These are phyloP conservation scores for Fonsecaea pugnacius DNA, from an alignment of 2,329 filamentous ascomycete genomes.

Conservation along the genomic window DNA sequence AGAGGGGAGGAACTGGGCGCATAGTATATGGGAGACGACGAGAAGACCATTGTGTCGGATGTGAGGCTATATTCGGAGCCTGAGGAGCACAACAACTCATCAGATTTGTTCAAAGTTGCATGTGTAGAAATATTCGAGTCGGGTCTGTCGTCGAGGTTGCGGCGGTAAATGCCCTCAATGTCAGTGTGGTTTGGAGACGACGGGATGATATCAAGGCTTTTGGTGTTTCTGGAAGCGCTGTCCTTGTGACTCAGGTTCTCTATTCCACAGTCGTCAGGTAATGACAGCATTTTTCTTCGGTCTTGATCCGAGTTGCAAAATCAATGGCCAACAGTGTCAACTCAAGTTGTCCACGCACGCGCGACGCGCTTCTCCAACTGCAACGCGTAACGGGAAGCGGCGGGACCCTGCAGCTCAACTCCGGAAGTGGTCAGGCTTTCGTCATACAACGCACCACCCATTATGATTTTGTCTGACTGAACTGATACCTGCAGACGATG, in stretches of 20 bases:
- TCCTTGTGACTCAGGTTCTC: background rate
- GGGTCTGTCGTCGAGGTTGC: background rate
- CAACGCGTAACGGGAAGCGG: background rate
- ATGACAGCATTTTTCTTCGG: background rate
- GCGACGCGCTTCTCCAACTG: conserved; percentile 3
- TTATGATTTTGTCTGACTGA: background rate
- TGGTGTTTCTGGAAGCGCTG: background rate
- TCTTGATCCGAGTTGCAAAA: background rate
- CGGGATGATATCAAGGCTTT: background rate
- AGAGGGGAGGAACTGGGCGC: conserved; percentile 46
- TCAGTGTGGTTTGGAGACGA: conserved; percentile 13
- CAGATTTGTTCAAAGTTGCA: conserved; percentile 1
- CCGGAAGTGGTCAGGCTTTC: background rate
- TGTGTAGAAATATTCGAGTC: background rate
- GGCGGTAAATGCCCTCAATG: conserved; percentile 2
- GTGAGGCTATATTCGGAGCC: background rate
- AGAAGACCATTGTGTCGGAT: conserved; percentile 47
- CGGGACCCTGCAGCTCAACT: conserved; percentile 5
- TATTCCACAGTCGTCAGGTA: background rate
- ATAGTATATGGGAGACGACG: conserved; percentile 47
- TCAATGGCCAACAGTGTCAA: background rate
- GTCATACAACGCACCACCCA: background rate
- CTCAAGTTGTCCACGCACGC: conserved; percentile 7
- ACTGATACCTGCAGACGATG: background rate
- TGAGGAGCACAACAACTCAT: background rate